These are phyloP conservation scores for Lentinus brumalis DNA, from an alignment of 768 basidiomycete genomes.

Conservation along the genomic window DNA sequence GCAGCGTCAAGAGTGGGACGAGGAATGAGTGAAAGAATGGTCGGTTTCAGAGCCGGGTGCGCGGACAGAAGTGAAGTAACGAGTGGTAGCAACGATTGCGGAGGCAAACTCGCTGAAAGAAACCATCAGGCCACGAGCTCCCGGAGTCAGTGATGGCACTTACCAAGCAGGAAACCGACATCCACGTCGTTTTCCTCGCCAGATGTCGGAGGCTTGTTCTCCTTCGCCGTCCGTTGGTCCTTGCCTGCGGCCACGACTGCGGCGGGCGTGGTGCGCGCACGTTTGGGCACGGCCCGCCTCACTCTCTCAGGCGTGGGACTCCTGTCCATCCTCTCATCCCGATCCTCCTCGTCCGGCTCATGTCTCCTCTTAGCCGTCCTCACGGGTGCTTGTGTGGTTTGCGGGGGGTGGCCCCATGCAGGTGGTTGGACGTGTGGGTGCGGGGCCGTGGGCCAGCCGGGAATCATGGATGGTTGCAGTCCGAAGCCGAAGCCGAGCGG, in stretches of 20 bases:
- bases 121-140: slow-evolving; percentile 16
- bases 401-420: slow-evolving; percentile 46
- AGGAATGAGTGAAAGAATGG: slow-evolving; percentile 77
- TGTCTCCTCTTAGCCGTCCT: slow-evolving; percentile 63
- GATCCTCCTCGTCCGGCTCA: slow-evolving; percentile 67
- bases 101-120: slow-evolving; percentile 71
- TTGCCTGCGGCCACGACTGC: slow-evolving; percentile 28
- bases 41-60: slow-evolving; percentile 71
- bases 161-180: slow-evolving; percentile 80
- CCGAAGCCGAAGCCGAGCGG: slow-evolving; percentile 78
- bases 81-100: slow-evolving; percentile 74
- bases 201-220: slow-evolving; percentile 42
- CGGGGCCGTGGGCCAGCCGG: slow-evolving; percentile 48
- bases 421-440: slow-evolving; percentile 39
- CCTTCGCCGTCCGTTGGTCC: slow-evolving; percentile 48
- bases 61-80: slow-evolving; percentile 65
- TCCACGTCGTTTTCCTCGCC: slow-evolving; percentile 67
- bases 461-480: slow-evolving; percentile 48
- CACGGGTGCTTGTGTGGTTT: slow-evolving; percentile 47
- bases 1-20: slow-evolving; percentile 82
- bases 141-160: slow-evolving; percentile 28
- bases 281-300: slow-evolving; percentile 70
- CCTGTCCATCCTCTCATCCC: slow-evolving; percentile 80
- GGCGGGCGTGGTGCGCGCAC: slow-evolving; percentile 49
- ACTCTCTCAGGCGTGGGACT: slow-evolving; percentile 83